Evolutionary conservation across 1,139 yeast species (phyloP).

Genomic region (Geotrichum carabidarum): DNA sequence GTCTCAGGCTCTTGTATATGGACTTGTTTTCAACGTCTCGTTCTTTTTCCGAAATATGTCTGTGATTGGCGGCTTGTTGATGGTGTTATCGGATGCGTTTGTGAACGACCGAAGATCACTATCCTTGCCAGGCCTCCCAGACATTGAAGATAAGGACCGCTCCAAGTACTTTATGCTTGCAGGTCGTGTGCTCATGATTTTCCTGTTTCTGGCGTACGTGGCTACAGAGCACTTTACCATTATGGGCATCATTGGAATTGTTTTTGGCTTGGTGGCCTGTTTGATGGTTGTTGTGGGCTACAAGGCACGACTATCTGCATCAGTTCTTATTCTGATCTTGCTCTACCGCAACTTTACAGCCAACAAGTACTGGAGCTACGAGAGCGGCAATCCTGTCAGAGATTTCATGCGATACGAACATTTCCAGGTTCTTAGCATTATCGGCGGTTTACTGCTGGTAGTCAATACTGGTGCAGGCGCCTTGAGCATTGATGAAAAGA

Average conservation of each 20-base stretch:
- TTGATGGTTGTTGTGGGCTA: constrained; percentile 83
- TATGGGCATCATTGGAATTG: constrained; percentile 57
- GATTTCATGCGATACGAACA: constrained; percentile 90
- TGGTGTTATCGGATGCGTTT: constrained; percentile 83
- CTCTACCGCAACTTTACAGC: constrained; percentile 70
- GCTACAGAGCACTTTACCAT: constrained; percentile 72
- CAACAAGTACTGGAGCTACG: constrained; percentile 85
- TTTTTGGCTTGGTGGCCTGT: constrained; percentile 68
- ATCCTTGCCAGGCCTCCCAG: constrained; percentile 86
- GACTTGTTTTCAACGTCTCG: constrained; percentile 72
- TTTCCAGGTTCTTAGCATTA: constrained; percentile 90
- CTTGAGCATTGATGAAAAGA: constrained; percentile 89
- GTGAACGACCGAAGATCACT: constrained; percentile 70
- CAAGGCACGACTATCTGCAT: constrained; percentile 88
- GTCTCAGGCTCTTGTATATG: constrained; percentile 84
- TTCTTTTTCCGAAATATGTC: constrained; percentile 84
- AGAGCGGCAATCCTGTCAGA: constrained; percentile 66
- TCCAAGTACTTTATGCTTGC: constrained; percentile 82
- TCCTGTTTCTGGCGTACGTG: constrained; percentile 81
- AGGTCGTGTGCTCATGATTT: constrained; percentile 80
- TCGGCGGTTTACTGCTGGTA: constrained; percentile 86
- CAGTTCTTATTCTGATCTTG: constrained; percentile 66
- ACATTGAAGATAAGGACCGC: constrained; percentile 75
- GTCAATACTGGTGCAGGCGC: constrained; percentile 97
- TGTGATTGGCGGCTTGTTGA: constrained; percentile 85